Evolutionary conservation across 805 yeast genomes (phyloP).

Genomic region (Pichia manshurica): DNA sequence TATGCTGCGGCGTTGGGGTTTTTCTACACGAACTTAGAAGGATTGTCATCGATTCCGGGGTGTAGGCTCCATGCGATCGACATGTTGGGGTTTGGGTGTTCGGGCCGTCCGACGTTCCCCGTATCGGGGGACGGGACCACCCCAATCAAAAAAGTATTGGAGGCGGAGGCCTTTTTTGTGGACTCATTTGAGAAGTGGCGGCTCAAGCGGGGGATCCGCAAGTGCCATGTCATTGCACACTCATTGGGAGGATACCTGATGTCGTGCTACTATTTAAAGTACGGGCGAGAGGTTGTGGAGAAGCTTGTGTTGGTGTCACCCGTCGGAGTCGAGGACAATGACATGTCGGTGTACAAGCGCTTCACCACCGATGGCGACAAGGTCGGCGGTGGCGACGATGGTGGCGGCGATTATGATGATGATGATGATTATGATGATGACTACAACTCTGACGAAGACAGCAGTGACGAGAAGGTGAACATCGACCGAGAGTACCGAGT

Average conservation of each 20-base stretch:
- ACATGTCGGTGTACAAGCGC: constrained; percentile 36
- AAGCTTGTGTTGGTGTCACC: constrained; percentile 65
- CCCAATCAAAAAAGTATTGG: constrained; percentile 35
- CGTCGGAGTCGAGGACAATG: constrained; percentile 67
- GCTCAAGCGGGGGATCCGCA: constrained; percentile 37
- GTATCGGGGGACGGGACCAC: constrained; percentile 13
- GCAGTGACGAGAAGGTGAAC: background rate
- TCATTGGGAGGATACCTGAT: constrained; percentile 76
- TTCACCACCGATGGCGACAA: background rate
- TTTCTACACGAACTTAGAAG: constrained; percentile 63
- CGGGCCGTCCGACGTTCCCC: constrained; percentile 48
- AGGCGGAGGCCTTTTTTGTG: constrained; percentile 53
- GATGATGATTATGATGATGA: background rate
- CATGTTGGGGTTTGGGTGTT: constrained; percentile 65
- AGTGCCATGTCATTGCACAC: constrained; percentile 65
- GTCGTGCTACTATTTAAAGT: constrained; percentile 54
- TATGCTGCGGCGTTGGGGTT: constrained; percentile 88
- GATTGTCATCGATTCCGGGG: constrained; percentile 46
- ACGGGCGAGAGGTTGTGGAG: constrained; percentile 45
- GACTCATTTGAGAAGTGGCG: constrained; percentile 66
- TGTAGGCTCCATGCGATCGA: constrained; percentile 62
- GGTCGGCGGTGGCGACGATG: background rate
- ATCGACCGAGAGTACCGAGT: constrained; percentile 14
- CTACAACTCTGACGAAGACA: background rate
- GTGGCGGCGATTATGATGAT: background rate